These are phyloP conservation scores for Tylopilus cervinicoccineus DNA, from an alignment of 768 basidiomycete genomes.

Conservation along the genomic window DNA sequence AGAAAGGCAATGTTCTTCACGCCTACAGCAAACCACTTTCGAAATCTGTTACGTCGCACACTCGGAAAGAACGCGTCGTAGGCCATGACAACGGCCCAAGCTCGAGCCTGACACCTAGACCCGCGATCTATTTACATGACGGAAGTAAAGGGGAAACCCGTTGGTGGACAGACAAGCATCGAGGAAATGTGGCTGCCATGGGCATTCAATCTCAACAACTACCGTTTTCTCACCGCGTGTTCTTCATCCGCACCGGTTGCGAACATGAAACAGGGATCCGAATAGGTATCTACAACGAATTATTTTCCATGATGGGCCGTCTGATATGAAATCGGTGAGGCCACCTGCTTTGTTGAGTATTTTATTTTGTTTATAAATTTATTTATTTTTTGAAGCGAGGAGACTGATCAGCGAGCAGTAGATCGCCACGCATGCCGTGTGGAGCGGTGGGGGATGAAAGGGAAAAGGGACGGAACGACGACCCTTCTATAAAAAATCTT, in stretches of 20 bases:
- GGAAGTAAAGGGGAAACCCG: neutral
- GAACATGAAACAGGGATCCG: constrained; percentile 20
- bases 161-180: neutral
- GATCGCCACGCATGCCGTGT: constrained; percentile 10
- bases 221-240: constrained; percentile 5
- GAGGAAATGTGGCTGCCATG: neutral
- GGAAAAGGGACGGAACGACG: neutral
- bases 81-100: too few species aligned
- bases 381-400: neutral
- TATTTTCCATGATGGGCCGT: constrained; percentile 4
- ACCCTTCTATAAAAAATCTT: neutral
- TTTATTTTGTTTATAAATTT: neutral
- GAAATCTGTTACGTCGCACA: neutral
- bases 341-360: neutral
- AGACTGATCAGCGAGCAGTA: constrained; percentile 13
- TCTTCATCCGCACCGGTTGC: constrained; percentile 7
- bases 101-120: neutral
- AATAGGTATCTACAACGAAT: neutral
- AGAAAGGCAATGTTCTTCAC: constrained; percentile 7
- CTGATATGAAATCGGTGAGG: constrained; percentile 21
- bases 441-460: neutral
- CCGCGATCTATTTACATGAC: neutral
- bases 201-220: neutral
- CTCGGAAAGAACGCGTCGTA: neutral
- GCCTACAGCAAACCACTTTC: neutral